A percentile compares a stretch with the other conserved stretches of the same genome.
phyloP scores from a whole-genome alignment of 2,329 filamentous ascomycete species.

The Alternaria consortialis region DNA sequence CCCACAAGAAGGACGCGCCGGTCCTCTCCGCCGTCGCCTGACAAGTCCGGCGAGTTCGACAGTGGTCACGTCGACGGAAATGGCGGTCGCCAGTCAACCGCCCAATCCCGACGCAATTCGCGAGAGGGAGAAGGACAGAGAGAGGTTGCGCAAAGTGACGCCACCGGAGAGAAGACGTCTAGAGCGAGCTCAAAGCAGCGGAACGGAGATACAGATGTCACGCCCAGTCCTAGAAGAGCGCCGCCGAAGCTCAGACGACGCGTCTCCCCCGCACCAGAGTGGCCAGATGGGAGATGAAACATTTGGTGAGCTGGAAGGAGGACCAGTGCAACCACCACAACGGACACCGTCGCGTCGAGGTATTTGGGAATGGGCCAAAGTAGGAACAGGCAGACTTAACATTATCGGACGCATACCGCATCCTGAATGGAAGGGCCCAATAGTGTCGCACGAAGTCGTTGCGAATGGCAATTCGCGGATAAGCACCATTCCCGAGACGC shows the following conservation, averaged over 20 bases:
- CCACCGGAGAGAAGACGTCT: slow-evolving; percentile 31
- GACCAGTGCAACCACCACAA: slow-evolving; percentile 12
- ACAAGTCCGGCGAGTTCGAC: slow-evolving; percentile 49
- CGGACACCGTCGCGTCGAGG: slow-evolving; percentile 36
- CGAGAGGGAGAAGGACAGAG: slow-evolving; percentile 34
- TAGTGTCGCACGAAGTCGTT: slow-evolving; percentile 21
- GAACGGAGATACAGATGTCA: slow-evolving; percentile 25
- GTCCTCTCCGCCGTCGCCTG: slow-evolving; percentile 48
- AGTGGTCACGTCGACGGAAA: slow-evolving; percentile 44
- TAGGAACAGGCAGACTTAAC: slow-evolving; percentile 38
- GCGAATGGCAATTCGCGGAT: slow-evolving; percentile 24
- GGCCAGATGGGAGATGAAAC: slow-evolving; percentile 14
- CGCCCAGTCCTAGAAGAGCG: slow-evolving; percentile 44
- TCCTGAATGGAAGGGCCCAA: slow-evolving; percentile 38
- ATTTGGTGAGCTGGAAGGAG: slow-evolving; percentile 7
- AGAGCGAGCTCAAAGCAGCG: slow-evolving; percentile 19
- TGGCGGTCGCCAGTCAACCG: slow-evolving; percentile 37
- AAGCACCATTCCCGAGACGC: slow-evolving; percentile 19
- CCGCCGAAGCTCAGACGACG: slow-evolving; percentile 48
- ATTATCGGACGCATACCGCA: slow-evolving; percentile 44
- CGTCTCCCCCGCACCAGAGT: slow-evolving; percentile 35
- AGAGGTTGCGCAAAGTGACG: slow-evolving; percentile 36
- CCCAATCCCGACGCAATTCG: slow-evolving; percentile 34
- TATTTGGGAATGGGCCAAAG: slow-evolving; percentile 48
- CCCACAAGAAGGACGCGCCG: slow-evolving; percentile 42